Base-by-base conservation (phyloP, 805 yeast genomes). In the Candida vaughaniae region DNA sequence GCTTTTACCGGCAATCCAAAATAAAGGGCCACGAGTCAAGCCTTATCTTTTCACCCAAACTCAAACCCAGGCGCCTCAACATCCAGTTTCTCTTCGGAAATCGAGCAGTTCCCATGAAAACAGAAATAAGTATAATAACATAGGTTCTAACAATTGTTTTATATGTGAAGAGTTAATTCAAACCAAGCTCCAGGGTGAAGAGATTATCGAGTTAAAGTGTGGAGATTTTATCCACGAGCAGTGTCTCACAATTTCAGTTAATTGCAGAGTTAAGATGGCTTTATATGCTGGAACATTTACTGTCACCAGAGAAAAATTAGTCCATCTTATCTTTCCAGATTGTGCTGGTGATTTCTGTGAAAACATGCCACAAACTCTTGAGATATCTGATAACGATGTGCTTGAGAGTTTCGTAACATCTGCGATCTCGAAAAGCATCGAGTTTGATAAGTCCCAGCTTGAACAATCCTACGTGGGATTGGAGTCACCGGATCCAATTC, bases 211-310 rank as follows among this genome's bases (percentile, higher is more conserved):
- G 38, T 58, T 80, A 22, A 55, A 54, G 26, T 81, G 88, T 56
- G 74, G 71, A 1, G 85, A 80, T 51, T 55, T 62, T 29, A 62
- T 71, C 26, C 88, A 81, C 51, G 80, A 77, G 35, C 77, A 78
- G 38, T 81, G 88, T 51, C 62, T 79, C 11, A 40, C 58, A 3
- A 52, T 77, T 2, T 30, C 43, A 3, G 31, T 42, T 16, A 28
- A 40, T 19, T 31, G 16, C 15, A 33, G 25, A 5, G 17, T 40
- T 23, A 33, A 38, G 15, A 27, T 23, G 6, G 14, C 33, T 2
- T 22, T 45, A 5, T 30, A 22, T 2, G 11, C 27, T 5, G 30
- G 20, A 5, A 30, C 16, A 4, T 45, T 45, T 25, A 42, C 49
- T 9, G 43, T 25, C 4, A 30, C 39, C 28, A 37, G 23, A 22